Evolutionary conservation across 768 basidiomycete species (phyloP).

Genomic region (Podaxis pistillaris): DNA sequence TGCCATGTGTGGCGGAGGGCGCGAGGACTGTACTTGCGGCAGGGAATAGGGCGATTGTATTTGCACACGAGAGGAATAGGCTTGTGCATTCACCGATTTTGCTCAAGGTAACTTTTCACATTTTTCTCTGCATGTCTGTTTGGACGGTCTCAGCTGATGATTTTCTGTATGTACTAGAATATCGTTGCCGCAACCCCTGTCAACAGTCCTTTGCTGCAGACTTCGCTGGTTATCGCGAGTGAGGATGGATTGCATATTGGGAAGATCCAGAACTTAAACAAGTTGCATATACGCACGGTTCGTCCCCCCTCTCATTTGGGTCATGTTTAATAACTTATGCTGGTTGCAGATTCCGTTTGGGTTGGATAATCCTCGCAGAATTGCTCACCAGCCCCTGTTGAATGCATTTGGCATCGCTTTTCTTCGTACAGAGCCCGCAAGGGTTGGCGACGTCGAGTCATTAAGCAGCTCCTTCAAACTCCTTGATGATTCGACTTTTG

Average conservation of each 20-base stretch:
- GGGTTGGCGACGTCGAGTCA: slow-evolving; percentile 48
- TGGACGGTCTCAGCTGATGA: not conserved
- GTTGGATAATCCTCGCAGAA: slow-evolving; percentile 64
- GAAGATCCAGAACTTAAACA: slow-evolving; percentile 62
- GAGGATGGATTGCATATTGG: slow-evolving; percentile 61
- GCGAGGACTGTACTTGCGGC: slow-evolving; percentile 64
- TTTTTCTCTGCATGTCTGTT: not conserved
- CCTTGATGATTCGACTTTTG: slow-evolving; percentile 62
- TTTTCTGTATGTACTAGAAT: slow-evolving; percentile 33
- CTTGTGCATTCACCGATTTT: slow-evolving; percentile 69
- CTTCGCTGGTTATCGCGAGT: slow-evolving; percentile 60
- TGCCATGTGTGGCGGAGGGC: slow-evolving; percentile 52
- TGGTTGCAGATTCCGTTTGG: slow-evolving; percentile 63
- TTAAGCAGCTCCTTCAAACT: slow-evolving; percentile 60
- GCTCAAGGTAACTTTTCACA: slow-evolving; percentile 48
- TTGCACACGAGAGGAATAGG: slow-evolving; percentile 65
- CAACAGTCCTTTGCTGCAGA: slow-evolving; percentile 44
- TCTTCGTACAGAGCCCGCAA: slow-evolving; percentile 48
- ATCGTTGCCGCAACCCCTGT: slow-evolving; percentile 51
- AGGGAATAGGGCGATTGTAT: slow-evolving; percentile 65
- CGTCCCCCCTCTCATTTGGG: slow-evolving; percentile 17
- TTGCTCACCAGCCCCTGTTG: slow-evolving; percentile 55
- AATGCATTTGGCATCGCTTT: slow-evolving; percentile 69
- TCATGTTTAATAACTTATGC: slow-evolving; percentile 10
- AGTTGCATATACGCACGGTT: slow-evolving; percentile 81